Evolutionary conservation across 306 rosid species (phyloP).

Genomic region (Ziziphus jujuba): DNA sequence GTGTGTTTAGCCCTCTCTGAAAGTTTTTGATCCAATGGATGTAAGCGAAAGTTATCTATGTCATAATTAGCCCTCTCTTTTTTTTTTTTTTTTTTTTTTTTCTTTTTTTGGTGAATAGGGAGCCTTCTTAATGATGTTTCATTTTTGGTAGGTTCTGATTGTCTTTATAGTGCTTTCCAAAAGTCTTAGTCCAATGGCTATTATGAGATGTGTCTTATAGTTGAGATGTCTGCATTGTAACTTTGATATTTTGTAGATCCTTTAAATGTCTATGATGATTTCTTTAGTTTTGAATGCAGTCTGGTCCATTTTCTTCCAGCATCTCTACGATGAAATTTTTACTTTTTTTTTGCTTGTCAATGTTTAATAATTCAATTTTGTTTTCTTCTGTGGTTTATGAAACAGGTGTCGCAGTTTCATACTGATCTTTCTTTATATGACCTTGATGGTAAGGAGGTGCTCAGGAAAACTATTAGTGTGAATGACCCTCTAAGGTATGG

Average conservation of each 20-base stretch:
- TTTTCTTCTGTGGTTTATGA: constrained; percentile 4
- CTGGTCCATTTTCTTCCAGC: background rate
- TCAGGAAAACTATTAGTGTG: constrained; percentile 88
- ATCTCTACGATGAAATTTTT: background rate
- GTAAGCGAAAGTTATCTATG: too few species aligned
- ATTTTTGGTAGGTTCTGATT: too few species aligned
- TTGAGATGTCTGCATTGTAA: too few species aligned
- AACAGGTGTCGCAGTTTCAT: constrained; percentile 84
- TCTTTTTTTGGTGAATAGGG: too few species aligned
- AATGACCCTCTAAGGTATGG: constrained; percentile 85
- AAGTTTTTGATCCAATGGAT: too few species aligned
- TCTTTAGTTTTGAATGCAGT: background rate
- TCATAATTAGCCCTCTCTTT: too few species aligned
- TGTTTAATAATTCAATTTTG: background rate
- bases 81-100: too few species aligned
- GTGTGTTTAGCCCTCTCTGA: too few species aligned
- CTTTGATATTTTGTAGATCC: background rate
- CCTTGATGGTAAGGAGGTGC: constrained; percentile 82
- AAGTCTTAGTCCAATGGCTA: too few species aligned
- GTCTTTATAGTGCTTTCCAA: too few species aligned
- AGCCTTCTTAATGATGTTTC: too few species aligned
- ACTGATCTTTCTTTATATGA: constrained; percentile 76
- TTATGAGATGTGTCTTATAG: too few species aligned
- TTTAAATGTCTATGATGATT: background rate
- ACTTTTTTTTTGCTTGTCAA: background rate